These are phyloP conservation scores for Sporobolomyces pararoseus DNA, from an alignment of 768 basidiomycete species.

Conservation along the genomic window DNA sequence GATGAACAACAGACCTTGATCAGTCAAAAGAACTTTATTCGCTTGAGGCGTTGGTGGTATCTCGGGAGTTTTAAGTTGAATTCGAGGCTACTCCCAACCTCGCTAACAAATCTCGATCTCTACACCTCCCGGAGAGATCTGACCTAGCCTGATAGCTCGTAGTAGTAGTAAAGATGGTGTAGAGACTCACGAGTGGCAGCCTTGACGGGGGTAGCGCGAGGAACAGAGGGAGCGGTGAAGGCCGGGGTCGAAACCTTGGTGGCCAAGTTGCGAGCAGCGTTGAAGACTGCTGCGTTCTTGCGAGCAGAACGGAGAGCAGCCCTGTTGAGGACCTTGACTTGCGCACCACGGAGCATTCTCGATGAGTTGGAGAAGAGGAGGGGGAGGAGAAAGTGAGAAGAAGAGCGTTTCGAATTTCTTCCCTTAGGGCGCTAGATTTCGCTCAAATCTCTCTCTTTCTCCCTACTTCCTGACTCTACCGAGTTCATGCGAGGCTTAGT, in stretches of 20 bases:
- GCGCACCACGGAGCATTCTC: conserved; percentile 35
- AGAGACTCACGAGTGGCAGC: conserved; percentile 18
- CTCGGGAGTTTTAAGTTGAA: not conserved
- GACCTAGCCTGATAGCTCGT: not conserved
- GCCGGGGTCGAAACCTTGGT: conserved; percentile 38
- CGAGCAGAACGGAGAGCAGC: conserved; percentile 34
- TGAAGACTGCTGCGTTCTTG: conserved; percentile 40
- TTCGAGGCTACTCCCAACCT: conserved; percentile 34
- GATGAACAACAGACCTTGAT: not conserved
- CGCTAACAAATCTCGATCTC: not conserved
- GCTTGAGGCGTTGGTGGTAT: too few species aligned
- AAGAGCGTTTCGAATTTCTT: too few species aligned
- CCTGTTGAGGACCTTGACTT: conserved; percentile 39
- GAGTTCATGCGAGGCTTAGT: too few species aligned
- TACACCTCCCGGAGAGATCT: not conserved
- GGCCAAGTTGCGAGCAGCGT: conserved; percentile 36
- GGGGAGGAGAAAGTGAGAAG: not conserved
- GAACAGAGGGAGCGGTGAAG: conserved; percentile 18
- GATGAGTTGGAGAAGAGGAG: conserved; percentile 1
- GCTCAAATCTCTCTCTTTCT: too few species aligned
- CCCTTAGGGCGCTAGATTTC: too few species aligned
- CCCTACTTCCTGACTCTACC: too few species aligned
- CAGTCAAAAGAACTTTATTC: not conserved
- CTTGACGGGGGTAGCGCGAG: conserved; percentile 26
- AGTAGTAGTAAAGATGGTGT: too few species aligned